Base-by-base conservation (phyloP, 305 asterid species). In the Withania somnifera region DNA sequence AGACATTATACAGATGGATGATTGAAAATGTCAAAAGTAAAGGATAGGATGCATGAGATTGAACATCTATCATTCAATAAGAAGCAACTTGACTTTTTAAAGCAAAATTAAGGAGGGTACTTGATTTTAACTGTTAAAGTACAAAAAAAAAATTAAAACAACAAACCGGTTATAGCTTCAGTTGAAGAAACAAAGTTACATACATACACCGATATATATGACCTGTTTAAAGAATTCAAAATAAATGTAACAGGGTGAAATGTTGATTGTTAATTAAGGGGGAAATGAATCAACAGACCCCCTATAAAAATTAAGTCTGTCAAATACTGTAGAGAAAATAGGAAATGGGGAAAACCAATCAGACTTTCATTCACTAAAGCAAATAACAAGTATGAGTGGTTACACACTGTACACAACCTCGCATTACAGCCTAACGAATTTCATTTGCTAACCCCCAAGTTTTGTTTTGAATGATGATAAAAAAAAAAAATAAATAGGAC, bases 331-430 rank as follows among this genome's bases (percentile, higher is more conserved):
- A 14, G 42, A 26, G 40, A 45, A 34, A 64, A 15, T 14, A 47
- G 26, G 24, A 15, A 50, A 50, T 28, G 40, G 47, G 80, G 42
- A 75, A 75, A 50, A 50, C 42, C 80, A 50, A 75, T 28, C 63
- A 50, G 61, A 75, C 80, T 75, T 75, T 28, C 80, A 50, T 75
- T 50, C 60, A 50, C 61, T 28, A 75, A 61, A 50, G 50, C 63
- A 28, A 75, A 75, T 26, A 50, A 75, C 20, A 75, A 50, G 42
- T 75, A 36, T 42, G 45, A 75, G 63, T 75, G 63, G 80, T 50
- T 50, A 75, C 61, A 75, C 80, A 75, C 80, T 75, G 80, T 75
- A 75, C 80, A 75, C 60, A 75, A 75, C 47, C 80, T 75, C 80
- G 61, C 61, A 15, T 17, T 11, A 26, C 58, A 50, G 17, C 14